A percentile compares a stretch with the other conserved stretches of the same genome.
Evolutionary conservation across 768 basidiomycete genomes (phyloP).

Genomic region (Pleurotus cornucopiae): DNA sequence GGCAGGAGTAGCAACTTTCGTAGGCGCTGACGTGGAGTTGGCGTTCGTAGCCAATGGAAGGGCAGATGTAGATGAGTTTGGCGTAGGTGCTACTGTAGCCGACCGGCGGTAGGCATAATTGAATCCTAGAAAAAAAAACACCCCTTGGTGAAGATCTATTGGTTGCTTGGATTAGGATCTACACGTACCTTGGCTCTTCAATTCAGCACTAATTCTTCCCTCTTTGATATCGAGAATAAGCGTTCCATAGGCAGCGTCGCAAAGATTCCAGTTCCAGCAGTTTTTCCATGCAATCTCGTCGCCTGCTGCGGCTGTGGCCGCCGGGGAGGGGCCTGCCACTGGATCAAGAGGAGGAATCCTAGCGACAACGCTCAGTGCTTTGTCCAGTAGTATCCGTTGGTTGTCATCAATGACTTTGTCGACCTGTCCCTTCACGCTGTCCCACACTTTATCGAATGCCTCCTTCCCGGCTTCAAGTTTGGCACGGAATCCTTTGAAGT

Average conservation of each 20-base stretch:
- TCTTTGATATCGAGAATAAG: slow-evolving; percentile 88
- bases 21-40: slow-evolving; percentile 27
- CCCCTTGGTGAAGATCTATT: neutral
- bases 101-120: slow-evolving; percentile 92
- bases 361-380: slow-evolving; percentile 81
- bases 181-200: slow-evolving; percentile 81
- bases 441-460: slow-evolving; percentile 90
- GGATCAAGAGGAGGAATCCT: slow-evolving; percentile 62
- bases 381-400: slow-evolving; percentile 84
- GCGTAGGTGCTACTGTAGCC: slow-evolving; percentile 55
- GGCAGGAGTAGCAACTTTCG: slow-evolving; percentile 33
- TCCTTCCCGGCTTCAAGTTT: slow-evolving; percentile 80
- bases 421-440: slow-evolving; percentile 86
- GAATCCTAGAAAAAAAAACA: slow-evolving; percentile 55
- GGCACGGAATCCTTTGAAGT: slow-evolving; percentile 82
- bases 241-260: slow-evolving; percentile 91
- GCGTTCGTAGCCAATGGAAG: slow-evolving; percentile 35
- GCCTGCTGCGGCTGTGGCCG: slow-evolving; percentile 47
- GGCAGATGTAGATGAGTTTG: slow-evolving; percentile 50
- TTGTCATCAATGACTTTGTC: slow-evolving; percentile 89
- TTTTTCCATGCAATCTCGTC: slow-evolving; percentile 99
- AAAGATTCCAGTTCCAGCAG: slow-evolving; percentile 98
- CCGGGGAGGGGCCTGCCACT: slow-evolving; percentile 36
- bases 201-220: slow-evolving; percentile 86
- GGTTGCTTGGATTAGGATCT: neutral